Evolutionary conservation across 495 filamentous ascomycete species (phyloP).

Genomic region (Penicillium canariense): DNA sequence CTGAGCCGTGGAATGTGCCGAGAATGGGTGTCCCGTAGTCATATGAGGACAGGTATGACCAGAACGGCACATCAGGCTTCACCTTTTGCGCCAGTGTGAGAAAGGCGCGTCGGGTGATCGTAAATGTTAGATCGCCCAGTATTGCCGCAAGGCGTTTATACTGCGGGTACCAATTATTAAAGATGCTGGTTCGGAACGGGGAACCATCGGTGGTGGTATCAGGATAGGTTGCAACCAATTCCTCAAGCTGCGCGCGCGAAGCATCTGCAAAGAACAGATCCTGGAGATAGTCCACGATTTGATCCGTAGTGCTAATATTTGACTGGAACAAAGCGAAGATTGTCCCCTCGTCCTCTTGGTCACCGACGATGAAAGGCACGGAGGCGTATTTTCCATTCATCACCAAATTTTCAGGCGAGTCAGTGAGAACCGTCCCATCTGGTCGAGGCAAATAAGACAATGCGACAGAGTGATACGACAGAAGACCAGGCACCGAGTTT

Average conservation of each 20-base stretch:
- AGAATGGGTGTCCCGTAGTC: slow-evolving; percentile 65
- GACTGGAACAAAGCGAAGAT: slow-evolving; percentile 61
- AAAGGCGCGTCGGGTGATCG: slow-evolving; percentile 58
- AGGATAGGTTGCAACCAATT: slow-evolving; percentile 57
- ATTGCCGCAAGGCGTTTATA: slow-evolving; percentile 78
- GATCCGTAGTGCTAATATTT: slow-evolving; percentile 57
- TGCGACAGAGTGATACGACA: slow-evolving; percentile 61
- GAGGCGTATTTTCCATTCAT: slow-evolving; percentile 51
- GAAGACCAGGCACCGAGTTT: slow-evolving; percentile 63
- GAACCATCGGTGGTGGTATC: slow-evolving; percentile 51
- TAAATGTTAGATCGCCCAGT: slow-evolving; percentile 67
- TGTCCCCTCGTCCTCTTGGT: slow-evolving; percentile 62
- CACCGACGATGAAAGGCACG: slow-evolving; percentile 57
- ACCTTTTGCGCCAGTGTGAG: slow-evolving; percentile 40
- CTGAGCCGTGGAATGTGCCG: slow-evolving; percentile 70
- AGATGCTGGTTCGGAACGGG: slow-evolving; percentile 61
- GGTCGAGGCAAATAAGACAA: slow-evolving; percentile 66
- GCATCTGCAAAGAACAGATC: slow-evolving; percentile 56
- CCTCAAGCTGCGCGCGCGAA: slow-evolving; percentile 38
- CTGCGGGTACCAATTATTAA: slow-evolving; percentile 67
- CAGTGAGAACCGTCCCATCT: slow-evolving; percentile 55
- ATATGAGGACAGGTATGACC: slow-evolving; percentile 72
- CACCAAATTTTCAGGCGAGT: slow-evolving; percentile 54
- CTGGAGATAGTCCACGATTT: slow-evolving; percentile 58
- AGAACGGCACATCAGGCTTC: slow-evolving; percentile 56